Evolutionary conservation across 2,329 filamentous ascomycete genomes (phyloP), one percentile per base, ranked within the genome.

Genomic region (Nemania abortiva): DNA sequence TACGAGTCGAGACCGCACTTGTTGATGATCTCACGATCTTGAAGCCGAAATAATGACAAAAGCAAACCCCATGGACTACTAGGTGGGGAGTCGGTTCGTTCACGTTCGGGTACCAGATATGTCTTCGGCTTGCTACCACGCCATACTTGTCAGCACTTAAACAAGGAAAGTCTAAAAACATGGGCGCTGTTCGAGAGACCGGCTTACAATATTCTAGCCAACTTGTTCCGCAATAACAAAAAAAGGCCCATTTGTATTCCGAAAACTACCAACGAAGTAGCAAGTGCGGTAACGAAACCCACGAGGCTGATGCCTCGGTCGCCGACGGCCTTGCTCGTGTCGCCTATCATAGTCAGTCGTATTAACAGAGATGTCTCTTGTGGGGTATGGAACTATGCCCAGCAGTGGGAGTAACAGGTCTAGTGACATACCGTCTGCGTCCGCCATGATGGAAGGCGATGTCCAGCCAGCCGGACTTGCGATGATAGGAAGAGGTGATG

Each of bases 1-100:
- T 97, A 99, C 76, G 95, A 94, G 79, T 99, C 96, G 10, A 99
- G 88, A 20, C 96, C 96, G 74, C 95, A 98, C 81, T 98, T 97
- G 62, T 95, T 91, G 75, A 99, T 97, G 74, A 99, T 89, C 74
- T 97, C 93, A 13, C 93, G 86, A 70, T 93, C 87, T 84, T 89
- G 80, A 82, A 93, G 82, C 83, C 90, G 80, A 82, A 92, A 85
- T 85, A 97, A 72, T 84, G 83, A 78, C 80, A 87, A 77, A 74
- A 89, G 72, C 67, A 90, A 80, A 15, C 82, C 83, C 78, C 86
- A 83, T 45, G 86, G 82, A 55, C 80, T 86, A 61, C 79, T 82
- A 0, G 92, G 92, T 1, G 93, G 92, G 0, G 92, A 84, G n/a
- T 91, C 87, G 9, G 93, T 94, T 74, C 94, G 89, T 82, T 97